These are phyloP conservation scores for Ceratobasidium sp. DNA, from an alignment of 1,284 basidiomycete genomes.

Conservation along the genomic window DNA sequence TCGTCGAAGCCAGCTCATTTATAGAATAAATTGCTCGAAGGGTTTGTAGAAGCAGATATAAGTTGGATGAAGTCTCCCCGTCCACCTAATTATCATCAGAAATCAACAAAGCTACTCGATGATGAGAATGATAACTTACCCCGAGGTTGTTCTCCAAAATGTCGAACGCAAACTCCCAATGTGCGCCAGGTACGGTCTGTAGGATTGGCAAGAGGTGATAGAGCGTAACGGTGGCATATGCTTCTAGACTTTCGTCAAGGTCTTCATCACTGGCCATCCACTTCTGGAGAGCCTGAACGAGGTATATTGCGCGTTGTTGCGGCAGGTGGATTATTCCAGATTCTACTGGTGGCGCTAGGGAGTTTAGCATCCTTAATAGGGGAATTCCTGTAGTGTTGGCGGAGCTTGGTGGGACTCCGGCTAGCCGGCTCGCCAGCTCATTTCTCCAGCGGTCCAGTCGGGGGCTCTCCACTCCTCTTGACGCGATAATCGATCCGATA, in stretches of 20 bases:
- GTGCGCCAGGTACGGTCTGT: constrained; percentile 85
- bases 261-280: constrained; percentile 80
- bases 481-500: constrained; percentile 71
- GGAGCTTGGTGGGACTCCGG: constrained; percentile 72
- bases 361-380: constrained; percentile 76
- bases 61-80: constrained; percentile 1
- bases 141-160: constrained; percentile 89
- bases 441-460: constrained; percentile 87
- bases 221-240: constrained; percentile 80
- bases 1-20: constrained; percentile 75
- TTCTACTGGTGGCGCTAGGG: constrained; percentile 80
- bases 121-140: constrained; percentile 59
- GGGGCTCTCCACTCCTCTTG: constrained; percentile 72
- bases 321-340: constrained; percentile 88
- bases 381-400: constrained; percentile 76
- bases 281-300: constrained; percentile 84
- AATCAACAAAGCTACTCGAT: background rate
- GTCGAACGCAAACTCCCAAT: constrained; percentile 95
- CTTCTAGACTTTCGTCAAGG: constrained; percentile 78
- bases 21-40: constrained; percentile 75
- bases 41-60: constrained; percentile 67
- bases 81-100: constrained; percentile 18
- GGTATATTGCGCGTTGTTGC: constrained; percentile 86
- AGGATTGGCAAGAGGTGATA: constrained; percentile 85
- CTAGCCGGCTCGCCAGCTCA: constrained; percentile 83